A percentile compares a stretch with the other conserved stretches of the same genome.
phyloP scores from a whole-genome alignment of 768 basidiomycete species.

The Mycena sanguinolenta region DNA sequence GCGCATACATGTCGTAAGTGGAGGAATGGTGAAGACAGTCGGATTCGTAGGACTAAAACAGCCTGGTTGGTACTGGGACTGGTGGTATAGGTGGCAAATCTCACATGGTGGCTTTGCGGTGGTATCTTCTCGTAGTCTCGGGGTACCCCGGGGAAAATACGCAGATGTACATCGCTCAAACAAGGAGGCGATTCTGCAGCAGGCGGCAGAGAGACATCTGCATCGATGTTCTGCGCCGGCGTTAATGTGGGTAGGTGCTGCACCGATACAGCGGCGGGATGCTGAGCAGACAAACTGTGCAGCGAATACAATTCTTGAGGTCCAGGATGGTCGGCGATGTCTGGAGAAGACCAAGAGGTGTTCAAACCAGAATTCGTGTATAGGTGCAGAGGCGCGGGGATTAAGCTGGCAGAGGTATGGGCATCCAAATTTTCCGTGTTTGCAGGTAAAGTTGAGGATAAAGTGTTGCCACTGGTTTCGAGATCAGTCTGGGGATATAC shows the following conservation, averaged over 20 bases:
- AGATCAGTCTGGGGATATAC: too few species aligned
- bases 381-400: constrained; percentile 41
- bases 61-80: not conserved
- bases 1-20: constrained; percentile 17
- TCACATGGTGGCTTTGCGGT: constrained; percentile 9
- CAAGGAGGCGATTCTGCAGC: not conserved
- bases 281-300: constrained; percentile 29
- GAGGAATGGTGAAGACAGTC: constrained; percentile 21
- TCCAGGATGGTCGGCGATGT: constrained; percentile 34
- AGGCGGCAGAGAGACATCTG: constrained; percentile 17
- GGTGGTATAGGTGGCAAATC: not conserved
- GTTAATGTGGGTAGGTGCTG: not conserved
- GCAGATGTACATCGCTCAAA: constrained; percentile 21
- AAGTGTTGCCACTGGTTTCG: too few species aligned
- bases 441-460: too few species aligned
- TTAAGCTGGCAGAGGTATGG: constrained; percentile 21
- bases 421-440: too few species aligned
- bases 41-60: constrained; percentile 13
- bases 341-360: constrained; percentile 42
- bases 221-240: constrained; percentile 14
- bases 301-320: too few species aligned
- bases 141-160: constrained; percentile 23
- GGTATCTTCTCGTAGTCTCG: constrained; percentile 20
- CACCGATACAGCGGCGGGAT: constrained; percentile 11
- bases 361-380: constrained; percentile 32